Conservation (phyloP, 371 early-diverging fungal species). For the Nematocida displodere region DNA sequence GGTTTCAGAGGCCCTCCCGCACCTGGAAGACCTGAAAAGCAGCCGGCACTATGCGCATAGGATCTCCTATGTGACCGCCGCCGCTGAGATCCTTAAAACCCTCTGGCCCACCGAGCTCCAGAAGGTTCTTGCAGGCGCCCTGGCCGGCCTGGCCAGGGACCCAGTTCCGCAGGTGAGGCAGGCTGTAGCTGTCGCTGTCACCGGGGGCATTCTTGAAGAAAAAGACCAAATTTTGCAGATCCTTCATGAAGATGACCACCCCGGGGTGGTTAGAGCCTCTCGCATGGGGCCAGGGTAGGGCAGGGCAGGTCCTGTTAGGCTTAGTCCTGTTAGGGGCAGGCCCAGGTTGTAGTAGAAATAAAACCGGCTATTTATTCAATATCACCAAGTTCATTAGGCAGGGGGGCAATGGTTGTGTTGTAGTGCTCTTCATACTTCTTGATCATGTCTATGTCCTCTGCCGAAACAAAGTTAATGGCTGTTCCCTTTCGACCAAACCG, state of each 20-base stretch:
- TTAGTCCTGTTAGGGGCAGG: neutral
- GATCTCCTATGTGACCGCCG: slow-evolving; percentile 26
- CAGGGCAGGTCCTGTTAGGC: neutral
- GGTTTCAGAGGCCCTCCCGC: neutral
- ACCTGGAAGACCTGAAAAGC: slow-evolving; percentile 28
- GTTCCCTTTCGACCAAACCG: slow-evolving; percentile 98
- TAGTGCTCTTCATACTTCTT: slow-evolving; percentile 91
- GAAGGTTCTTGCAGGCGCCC: neutral
- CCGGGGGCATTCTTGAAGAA: neutral
- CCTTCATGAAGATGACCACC: slow-evolving; percentile 37
- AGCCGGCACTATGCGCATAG: slow-evolving; percentile 29
- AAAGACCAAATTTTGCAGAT: neutral
- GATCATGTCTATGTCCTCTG: slow-evolving; percentile 81
- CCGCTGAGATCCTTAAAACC: slow-evolving; percentile 2
- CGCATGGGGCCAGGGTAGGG: too few relatives aligned
- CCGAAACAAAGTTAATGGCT: slow-evolving; percentile 92
- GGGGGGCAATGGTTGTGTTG: slow-evolving; percentile 85
- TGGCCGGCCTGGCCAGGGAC: slow-evolving; percentile 8
- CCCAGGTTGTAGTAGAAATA: neutral
- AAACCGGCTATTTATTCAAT: slow-evolving; percentile 41
- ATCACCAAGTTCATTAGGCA: slow-evolving; percentile 68
- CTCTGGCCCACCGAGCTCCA: slow-evolving; percentile 13
- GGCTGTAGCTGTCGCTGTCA: slow-evolving; percentile 13
- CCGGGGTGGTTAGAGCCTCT: slow-evolving; percentile 5
- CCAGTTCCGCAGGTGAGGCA: slow-evolving; percentile 33